A percentile compares a stretch with the other conserved stretches of the same genome.
Evolutionary conservation across 345 rosid species (phyloP).

Genomic region (Melastoma malabathricum): DNA sequence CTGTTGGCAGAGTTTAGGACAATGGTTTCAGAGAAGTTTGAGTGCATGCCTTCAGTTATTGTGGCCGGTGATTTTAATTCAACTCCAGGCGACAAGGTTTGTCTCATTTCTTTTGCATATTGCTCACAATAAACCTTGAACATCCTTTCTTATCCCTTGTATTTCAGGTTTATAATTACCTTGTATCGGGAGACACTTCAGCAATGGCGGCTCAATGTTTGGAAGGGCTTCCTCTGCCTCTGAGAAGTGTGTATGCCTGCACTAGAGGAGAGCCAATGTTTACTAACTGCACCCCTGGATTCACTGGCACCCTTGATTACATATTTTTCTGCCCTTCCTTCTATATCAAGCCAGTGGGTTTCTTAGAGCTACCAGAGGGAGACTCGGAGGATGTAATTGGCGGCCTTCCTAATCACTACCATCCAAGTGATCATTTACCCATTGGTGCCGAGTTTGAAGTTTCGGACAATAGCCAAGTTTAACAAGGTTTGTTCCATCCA

Average conservation of each 20-base stretch:
- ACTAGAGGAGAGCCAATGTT: constrained; percentile 75
- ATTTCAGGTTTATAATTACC: constrained; percentile 69
- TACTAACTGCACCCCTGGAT: constrained; percentile 81
- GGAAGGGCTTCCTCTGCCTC: constrained; percentile 48
- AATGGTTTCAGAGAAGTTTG: constrained; percentile 40
- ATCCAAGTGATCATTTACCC: constrained; percentile 95
- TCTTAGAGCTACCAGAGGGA: constrained; percentile 51
- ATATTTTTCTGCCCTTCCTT: constrained; percentile 61
- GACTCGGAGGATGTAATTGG: constrained; percentile 49
- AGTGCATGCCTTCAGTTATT: constrained; percentile 47
- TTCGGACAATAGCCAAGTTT: too few species aligned
- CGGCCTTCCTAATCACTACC: constrained; percentile 61
- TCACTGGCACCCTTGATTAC: constrained; percentile 72
- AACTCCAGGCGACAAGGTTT: constrained; percentile 69
- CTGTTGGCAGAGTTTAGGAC: constrained; percentile 51
- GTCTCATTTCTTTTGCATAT: neutral
- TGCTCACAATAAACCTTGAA: neutral
- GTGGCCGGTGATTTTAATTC: constrained; percentile 96
- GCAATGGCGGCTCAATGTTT: constrained; percentile 14
- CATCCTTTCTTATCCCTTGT: neutral
- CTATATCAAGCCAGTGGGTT: constrained; percentile 38
- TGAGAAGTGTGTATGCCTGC: constrained; percentile 53
- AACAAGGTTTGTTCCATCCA: too few species aligned
- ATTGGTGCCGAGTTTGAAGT: constrained; percentile 80
- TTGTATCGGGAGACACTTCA: constrained; percentile 41